These are phyloP conservation scores for Dioscorea alata DNA, from an alignment of 106 monocot genomes.

Conservation along the genomic window DNA sequence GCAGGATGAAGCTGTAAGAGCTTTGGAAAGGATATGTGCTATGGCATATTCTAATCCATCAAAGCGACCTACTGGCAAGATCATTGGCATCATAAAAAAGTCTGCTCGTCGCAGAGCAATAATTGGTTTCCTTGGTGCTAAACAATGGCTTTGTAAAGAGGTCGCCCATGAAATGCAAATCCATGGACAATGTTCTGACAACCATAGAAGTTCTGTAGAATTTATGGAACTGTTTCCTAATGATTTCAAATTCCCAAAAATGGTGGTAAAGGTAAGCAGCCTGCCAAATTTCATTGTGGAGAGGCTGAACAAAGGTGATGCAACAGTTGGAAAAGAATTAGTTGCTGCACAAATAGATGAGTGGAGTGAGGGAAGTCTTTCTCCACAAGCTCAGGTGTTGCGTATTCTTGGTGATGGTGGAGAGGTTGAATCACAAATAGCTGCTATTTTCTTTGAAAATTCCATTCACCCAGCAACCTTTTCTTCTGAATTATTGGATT, in stretches of 20 bases:
- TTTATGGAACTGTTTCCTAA: constrained; percentile 47
- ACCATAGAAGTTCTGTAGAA: constrained; percentile 15
- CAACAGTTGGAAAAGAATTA: constrained; percentile 57
- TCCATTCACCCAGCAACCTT: constrained; percentile 47
- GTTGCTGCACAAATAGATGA: constrained; percentile 58
- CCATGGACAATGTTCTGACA: constrained; percentile 19
- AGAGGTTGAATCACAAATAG: constrained; percentile 69
- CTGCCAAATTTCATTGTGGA: constrained; percentile 48
- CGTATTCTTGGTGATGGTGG: constrained; percentile 58
- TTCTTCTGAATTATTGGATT: constrained; percentile 48
- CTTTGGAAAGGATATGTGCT: constrained; percentile 41
- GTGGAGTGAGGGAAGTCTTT: constrained; percentile 61
- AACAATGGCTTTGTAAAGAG: constrained; percentile 11
- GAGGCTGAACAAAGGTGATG: constrained; percentile 40
- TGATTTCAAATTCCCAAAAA: constrained; percentile 66
- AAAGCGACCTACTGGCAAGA: constrained; percentile 85
- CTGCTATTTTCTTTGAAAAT: constrained; percentile 92
- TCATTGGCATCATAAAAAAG: constrained; percentile 60
- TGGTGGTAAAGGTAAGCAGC: constrained; percentile 42
- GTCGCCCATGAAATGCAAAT: constrained; percentile 8
- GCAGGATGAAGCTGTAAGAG: constrained; percentile 25
- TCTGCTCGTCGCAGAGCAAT: constrained; percentile 61
- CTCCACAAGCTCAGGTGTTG: constrained; percentile 46
- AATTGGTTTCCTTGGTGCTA: constrained; percentile 65
- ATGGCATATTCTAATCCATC: constrained; percentile 46